Base-by-base conservation (phyloP, 345 rosid genomes). In the Pistacia integerrima region DNA sequence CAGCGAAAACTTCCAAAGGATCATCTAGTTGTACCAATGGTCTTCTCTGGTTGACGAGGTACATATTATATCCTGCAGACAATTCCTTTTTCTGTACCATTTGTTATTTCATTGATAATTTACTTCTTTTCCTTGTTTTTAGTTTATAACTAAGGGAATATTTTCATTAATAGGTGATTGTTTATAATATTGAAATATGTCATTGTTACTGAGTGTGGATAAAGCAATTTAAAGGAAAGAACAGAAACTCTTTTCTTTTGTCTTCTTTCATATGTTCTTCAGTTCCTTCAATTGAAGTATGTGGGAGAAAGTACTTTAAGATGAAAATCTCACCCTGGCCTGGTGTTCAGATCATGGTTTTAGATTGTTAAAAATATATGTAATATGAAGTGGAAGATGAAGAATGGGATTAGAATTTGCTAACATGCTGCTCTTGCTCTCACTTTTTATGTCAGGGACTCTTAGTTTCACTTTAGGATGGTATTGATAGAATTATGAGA, bases 1-100 rank as follows among this genome's bases (percentile, higher is more conserved):
- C 86, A 71, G 87, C 92, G 58, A 90, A 91, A 79, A 90, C 91
- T 9, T 91, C 97, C 3, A 92, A 90, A 78, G 88, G 84, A 74
- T 93, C 99, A 49, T 92, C 98, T 65, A 93, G 98, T 69, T 96
- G 97, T 85, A 90, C 97, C 75, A 93, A 90, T 75, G 98, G 98
- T 74, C 94, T 96, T 81, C 98, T 96, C 80, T 96, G 99, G 99
- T 76, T 96, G 74, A 93, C 99, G 64, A 91, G 98, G 98, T 92
- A 76, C 63, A 52, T n/a, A 8, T 28, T 22, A 33, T 2, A 62
- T 58, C 3, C 35, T 62, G 30, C 66, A 22, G 30, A 36, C 46
- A 51, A 22, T 54, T 78, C 6, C 11, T 66, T 66, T 17, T 67
- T 33, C 36, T 60, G 9, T 51, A 30, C 14, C 18, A 12, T 14